Base-by-base conservation (phyloP, 257 asterid species). In the Solanum appendiculatum region DNA sequence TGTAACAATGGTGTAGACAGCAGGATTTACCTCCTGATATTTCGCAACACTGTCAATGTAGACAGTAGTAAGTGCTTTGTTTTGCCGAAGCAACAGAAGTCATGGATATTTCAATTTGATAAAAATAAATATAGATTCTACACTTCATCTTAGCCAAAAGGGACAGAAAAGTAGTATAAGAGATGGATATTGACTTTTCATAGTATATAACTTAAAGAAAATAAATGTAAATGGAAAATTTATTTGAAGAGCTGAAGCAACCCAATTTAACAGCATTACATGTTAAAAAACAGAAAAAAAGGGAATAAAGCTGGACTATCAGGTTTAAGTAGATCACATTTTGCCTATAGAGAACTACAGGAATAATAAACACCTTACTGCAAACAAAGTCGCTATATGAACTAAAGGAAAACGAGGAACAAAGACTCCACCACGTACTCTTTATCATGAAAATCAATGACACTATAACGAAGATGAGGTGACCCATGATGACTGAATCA, bases 11-110 rank as follows among this genome's bases (percentile, higher is more conserved):
- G 99, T 90, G 92, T 93, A 97, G 88, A 97, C 98, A n/a, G 99
- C 98, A 90, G 99, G 99, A 88, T 97, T 97, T 80, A 97, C 97
- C 93, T 97, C 99, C 94, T 96, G 98, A 87, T 97, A 97, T 88
- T 93, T 95, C 74, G 99, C 98, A 85, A 97, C 95, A 83, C 99
- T 97, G 98, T 87, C 80, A 81, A 86, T 31, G 85, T 48, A 81
- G 85, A 81, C 69, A 31, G 15, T 51, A 81, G 85, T 81, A 48
- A 81, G 85, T 46, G 15, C 21, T 31, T 81, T 81, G 63, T 54
- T 81, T 81, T 29, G 66, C 85, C 39, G 31, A 81, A 81, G 85
- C 85, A 81, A 81, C 85, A 18, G 85, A 80, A 46, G 66, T 29
- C 18, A 48, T 48, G 85, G 29, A 31, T 46, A 31, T 48, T 48